phyloP scores from a whole-genome alignment of 768 basidiomycete species.

The Suillus luteus region DNA sequence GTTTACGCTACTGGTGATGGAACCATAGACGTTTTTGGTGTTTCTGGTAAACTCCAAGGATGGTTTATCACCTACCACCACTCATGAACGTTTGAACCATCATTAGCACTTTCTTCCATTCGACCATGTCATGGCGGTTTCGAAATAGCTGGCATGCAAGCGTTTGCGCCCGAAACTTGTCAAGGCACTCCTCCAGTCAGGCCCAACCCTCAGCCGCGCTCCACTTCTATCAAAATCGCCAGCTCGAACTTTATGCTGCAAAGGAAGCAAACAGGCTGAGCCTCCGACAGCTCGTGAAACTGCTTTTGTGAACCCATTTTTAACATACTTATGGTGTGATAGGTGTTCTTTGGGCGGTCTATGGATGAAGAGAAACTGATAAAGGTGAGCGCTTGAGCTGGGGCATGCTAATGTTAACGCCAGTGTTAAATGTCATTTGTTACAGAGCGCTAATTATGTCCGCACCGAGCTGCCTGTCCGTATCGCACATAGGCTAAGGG shows the following conservation, averaged over 20 bases:
- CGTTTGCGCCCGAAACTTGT: slow-evolving; percentile 8
- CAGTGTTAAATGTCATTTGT: background rate
- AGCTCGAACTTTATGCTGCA: slow-evolving; percentile 78
- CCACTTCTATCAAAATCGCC: slow-evolving; percentile 82
- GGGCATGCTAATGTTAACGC: background rate
- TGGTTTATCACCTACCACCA: background rate
- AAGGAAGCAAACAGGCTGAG: slow-evolving; percentile 72
- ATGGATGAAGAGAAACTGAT: slow-evolving; percentile 79
- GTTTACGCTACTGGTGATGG: slow-evolving; percentile 13
- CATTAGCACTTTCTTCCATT: slow-evolving; percentile 8
- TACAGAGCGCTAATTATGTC: slow-evolving; percentile 87
- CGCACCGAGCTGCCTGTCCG: slow-evolving; percentile 86
- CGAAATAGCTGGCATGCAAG: slow-evolving; percentile 11
- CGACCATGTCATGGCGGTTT: slow-evolving; percentile 30
- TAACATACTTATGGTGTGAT: background rate
- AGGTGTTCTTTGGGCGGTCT: slow-evolving; percentile 87
- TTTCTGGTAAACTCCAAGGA: background rate
- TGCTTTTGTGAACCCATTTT: slow-evolving; percentile 12
- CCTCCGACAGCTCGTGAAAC: slow-evolving; percentile 72
- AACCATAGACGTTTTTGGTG: background rate
- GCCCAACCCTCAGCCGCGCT: slow-evolving; percentile 42
- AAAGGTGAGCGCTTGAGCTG: slow-evolving; percentile 47
- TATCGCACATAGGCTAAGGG: slow-evolving; percentile 84
- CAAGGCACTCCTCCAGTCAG: slow-evolving; percentile 18
- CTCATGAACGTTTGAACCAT: background rate